Conservation (phyloP, 2,329 filamentous ascomycete species). For the Sphaerulina musiva region DNA sequence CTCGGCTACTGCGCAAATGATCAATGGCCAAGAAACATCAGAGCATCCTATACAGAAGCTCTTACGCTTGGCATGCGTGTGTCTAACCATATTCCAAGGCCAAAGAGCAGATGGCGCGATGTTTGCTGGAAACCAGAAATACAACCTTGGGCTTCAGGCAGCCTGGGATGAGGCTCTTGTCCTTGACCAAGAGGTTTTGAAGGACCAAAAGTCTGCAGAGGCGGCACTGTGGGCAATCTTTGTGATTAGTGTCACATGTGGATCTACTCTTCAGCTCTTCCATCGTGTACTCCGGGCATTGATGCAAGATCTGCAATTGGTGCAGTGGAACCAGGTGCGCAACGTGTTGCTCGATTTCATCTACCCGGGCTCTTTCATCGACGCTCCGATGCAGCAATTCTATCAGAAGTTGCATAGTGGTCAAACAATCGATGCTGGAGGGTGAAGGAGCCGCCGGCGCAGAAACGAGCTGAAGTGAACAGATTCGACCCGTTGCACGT, state of each 20-base stretch:
- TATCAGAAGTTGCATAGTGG: conserved; percentile 23
- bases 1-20: conserved; percentile 17
- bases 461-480: too few species aligned
- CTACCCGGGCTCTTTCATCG: conserved; percentile 32
- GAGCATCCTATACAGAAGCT: conserved; percentile 29
- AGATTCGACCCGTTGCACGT: too few species aligned
- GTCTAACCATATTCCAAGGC: conserved; percentile 31
- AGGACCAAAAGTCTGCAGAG: conserved; percentile 30
- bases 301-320: conserved; percentile 27
- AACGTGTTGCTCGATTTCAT: conserved; percentile 32
- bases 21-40: conserved; percentile 8
- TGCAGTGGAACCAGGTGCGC: conserved; percentile 30
- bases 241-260: conserved; percentile 33
- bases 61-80: conserved; percentile 31
- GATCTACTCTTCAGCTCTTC: conserved; percentile 23
- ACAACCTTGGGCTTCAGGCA: conserved; percentile 28
- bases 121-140: conserved; percentile 27
- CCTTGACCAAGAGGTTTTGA: conserved; percentile 26
- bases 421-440: conserved; percentile 1
- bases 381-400: conserved; percentile 30
- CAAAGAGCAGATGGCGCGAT: conserved; percentile 27
- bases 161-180: conserved; percentile 29
- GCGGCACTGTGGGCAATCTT: conserved; percentile 32
- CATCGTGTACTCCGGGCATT: conserved; percentile 23
- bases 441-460: background rate